These are phyloP conservation scores for Silene coronaria DNA, from an alignment of 179 eudicot genomes.

Conservation along the genomic window DNA sequence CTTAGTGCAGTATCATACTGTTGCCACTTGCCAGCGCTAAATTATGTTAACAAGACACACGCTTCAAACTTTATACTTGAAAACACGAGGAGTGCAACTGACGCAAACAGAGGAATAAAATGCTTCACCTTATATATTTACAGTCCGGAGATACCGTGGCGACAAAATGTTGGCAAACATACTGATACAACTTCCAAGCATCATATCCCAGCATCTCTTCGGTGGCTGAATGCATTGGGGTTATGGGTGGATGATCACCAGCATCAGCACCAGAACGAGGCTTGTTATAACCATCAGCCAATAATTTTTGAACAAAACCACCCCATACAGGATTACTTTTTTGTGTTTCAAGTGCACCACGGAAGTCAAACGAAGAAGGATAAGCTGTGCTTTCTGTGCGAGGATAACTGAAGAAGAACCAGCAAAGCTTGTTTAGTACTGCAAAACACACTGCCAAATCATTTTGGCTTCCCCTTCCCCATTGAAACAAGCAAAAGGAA, in stretches of 20 bases:
- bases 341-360: constrained; percentile 58
- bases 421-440: constrained; percentile 12
- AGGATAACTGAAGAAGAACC: constrained; percentile 60
- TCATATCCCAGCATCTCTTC: constrained; percentile 78
- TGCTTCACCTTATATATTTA: constrained; percentile 60
- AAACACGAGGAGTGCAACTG: not conserved
- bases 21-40: not conserved
- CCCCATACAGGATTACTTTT: constrained; percentile 63
- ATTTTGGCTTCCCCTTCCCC: not conserved
- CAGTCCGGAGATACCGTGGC: constrained; percentile 77
- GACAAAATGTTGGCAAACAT: constrained; percentile 83
- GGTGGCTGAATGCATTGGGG: constrained; percentile 80
- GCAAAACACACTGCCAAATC: not conserved
- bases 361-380: constrained; percentile 86
- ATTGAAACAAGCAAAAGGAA: not conserved
- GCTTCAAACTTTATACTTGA: constrained; percentile 5
- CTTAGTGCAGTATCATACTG: not conserved
- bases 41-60: not conserved
- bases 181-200: constrained; percentile 91
- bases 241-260: constrained; percentile 97
- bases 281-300: constrained; percentile 55
- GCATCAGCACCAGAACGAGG: constrained; percentile 83
- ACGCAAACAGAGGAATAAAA: constrained; percentile 3
- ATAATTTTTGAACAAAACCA: constrained; percentile 45
- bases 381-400: constrained; percentile 97